These are phyloP conservation scores for Solanum stenotomum DNA, from an alignment of 257 asterid genomes.

Conservation along the genomic window DNA sequence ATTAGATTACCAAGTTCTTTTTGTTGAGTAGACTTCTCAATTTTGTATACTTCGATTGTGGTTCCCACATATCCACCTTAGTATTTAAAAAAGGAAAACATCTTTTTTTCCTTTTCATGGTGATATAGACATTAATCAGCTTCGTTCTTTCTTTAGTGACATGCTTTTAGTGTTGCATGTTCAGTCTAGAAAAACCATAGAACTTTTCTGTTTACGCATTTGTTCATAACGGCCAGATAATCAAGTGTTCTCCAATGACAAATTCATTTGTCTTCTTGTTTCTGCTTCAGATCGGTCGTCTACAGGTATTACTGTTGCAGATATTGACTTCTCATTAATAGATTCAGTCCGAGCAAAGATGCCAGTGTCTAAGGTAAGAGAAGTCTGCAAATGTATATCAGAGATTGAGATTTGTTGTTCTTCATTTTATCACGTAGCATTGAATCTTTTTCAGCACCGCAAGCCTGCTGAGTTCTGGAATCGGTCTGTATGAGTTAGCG, in stretches of 20 bases:
- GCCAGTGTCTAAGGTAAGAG: conserved; percentile 51
- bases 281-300: conserved; percentile 46
- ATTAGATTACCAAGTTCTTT: neutral
- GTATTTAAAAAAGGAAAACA: neutral
- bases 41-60: neutral
- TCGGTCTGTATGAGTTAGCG: conserved; percentile 19
- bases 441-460: conserved; percentile 43
- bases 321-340: conserved; percentile 57
- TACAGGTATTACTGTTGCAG: conserved; percentile 87
- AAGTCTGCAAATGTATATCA: neutral
- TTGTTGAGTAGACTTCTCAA: neutral
- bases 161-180: neutral
- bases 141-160: neutral
- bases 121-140: neutral
- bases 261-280: neutral
- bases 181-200: neutral
- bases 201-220: neutral
- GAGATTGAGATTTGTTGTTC: neutral
- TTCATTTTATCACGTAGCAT: neutral
- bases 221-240: neutral
- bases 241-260: neutral
- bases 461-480: conserved; percentile 69
- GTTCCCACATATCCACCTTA: neutral
- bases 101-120: neutral
- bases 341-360: conserved; percentile 71